Evolutionary conservation across 2,329 filamentous ascomycete genomes (phyloP).

Genomic region (Hymenoscyphus albidus): DNA sequence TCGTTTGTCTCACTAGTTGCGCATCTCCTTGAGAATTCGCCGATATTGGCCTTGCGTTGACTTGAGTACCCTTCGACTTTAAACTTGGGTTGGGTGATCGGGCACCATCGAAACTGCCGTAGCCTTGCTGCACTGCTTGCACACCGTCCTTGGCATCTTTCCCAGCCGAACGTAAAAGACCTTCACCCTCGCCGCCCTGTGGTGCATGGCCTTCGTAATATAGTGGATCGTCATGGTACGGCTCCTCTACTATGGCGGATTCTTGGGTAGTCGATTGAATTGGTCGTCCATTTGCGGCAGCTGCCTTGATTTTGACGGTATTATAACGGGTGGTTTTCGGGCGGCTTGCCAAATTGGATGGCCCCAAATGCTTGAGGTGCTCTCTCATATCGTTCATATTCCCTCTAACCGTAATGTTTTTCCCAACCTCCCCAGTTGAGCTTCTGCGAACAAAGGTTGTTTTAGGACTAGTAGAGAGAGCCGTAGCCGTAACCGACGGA

Average conservation of each 20-base stretch:
- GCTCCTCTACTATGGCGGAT: constrained; percentile 38
- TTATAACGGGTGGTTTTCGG: constrained; percentile 59
- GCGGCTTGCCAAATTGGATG: constrained; percentile 62
- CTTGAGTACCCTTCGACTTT: constrained; percentile 4
- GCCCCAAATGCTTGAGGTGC: constrained; percentile 62
- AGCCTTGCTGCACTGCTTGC: constrained; percentile 54
- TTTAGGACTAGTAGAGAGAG: constrained; percentile 33
- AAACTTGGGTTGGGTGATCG: constrained; percentile 6
- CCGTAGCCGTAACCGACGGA: constrained; percentile 13
- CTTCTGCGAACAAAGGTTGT: constrained; percentile 57
- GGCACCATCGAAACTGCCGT: constrained; percentile 43
- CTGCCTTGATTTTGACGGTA: constrained; percentile 64
- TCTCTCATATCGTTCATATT: constrained; percentile 60
- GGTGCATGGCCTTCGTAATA: constrained; percentile 38
- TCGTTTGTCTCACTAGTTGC: constrained; percentile 20
- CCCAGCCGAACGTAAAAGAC: constrained; percentile 50
- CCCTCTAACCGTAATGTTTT: constrained; percentile 53
- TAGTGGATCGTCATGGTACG: constrained; percentile 39
- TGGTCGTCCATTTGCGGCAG: constrained; percentile 19
- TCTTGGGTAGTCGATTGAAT: constrained; percentile 27
- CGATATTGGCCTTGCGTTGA: constrained; percentile 8
- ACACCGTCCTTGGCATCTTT: constrained; percentile 62
- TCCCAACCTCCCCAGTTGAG: constrained; percentile 53
- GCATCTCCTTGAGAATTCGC: neutral
- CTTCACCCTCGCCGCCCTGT: constrained; percentile 50